phyloP scores from a whole-genome alignment of 495 filamentous ascomycete species.

The Penicillium alfredii region DNA sequence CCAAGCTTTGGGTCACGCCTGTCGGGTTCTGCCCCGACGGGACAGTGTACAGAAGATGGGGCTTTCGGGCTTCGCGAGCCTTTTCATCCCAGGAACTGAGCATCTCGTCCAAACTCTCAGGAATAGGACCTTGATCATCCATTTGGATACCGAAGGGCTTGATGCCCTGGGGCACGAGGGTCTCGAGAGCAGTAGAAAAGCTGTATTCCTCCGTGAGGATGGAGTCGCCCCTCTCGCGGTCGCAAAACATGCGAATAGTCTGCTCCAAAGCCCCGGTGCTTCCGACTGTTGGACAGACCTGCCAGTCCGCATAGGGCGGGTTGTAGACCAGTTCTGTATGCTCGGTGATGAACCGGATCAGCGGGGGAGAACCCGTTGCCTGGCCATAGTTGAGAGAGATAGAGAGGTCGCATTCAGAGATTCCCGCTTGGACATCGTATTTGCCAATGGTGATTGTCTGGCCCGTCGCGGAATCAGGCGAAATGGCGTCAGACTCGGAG shows the following conservation, averaged over 20 bases:
- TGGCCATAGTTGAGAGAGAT: constrained; percentile 10
- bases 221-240: constrained; percentile 54
- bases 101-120: constrained; percentile 58
- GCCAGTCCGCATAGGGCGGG: constrained; percentile 82
- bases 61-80: constrained; percentile 53
- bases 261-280: constrained; percentile 75
- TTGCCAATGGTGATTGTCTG: too few species aligned
- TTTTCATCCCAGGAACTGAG: constrained; percentile 60
- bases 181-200: constrained; percentile 78
- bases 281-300: constrained; percentile 66
- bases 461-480: too few species aligned
- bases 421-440: background rate
- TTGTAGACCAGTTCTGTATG: constrained; percentile 35
- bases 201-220: constrained; percentile 82
- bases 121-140: constrained; percentile 71
- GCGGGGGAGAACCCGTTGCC: constrained; percentile 8
- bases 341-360: constrained; percentile 15
- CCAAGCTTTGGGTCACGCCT: constrained; percentile 68
- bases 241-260: constrained; percentile 62
- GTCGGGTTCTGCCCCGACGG: constrained; percentile 87
- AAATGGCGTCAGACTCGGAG: too few species aligned
- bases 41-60: constrained; percentile 54
- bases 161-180: constrained; percentile 30
- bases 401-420: background rate
- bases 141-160: constrained; percentile 37